Conservation (phyloP, 1,284 basidiomycete genomes). For the Coniophora puteana region DNA sequence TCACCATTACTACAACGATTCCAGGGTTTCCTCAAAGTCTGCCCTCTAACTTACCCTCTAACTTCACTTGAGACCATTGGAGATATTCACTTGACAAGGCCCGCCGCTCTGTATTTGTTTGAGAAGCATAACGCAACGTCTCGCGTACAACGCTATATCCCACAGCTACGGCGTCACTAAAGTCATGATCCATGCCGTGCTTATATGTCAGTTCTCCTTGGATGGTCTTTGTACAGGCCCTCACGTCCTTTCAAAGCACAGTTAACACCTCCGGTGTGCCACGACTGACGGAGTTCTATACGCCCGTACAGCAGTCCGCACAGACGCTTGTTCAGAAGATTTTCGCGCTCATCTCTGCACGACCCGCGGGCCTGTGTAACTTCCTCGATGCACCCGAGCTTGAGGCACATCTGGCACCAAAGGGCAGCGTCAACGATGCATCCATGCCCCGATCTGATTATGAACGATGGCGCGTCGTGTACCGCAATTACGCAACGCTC, state of each 20-base stretch:
- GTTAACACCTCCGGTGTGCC: slow-evolving; percentile 89
- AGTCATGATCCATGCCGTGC: slow-evolving; percentile 90
- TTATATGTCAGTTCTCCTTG: slow-evolving; percentile 53
- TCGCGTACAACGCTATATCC: background rate
- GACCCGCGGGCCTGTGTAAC: slow-evolving; percentile 82
- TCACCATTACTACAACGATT: too few species aligned
- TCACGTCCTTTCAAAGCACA: slow-evolving; percentile 28
- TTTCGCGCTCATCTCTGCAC: slow-evolving; percentile 77
- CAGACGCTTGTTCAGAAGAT: slow-evolving; percentile 80
- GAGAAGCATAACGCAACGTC: too few species aligned
- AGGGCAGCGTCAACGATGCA: slow-evolving; percentile 45
- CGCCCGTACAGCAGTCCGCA: slow-evolving; percentile 72
- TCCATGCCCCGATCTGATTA: too few species aligned
- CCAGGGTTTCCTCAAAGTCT: too few species aligned
- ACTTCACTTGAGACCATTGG: too few species aligned
- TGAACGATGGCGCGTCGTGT: slow-evolving; percentile 76
- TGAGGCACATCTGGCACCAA: slow-evolving; percentile 65
- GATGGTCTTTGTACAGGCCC: slow-evolving; percentile 40
- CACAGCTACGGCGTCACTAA: background rate
- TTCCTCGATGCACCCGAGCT: slow-evolving; percentile 92
- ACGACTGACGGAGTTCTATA: slow-evolving; percentile 95
- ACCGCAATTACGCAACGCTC: slow-evolving; percentile 89
- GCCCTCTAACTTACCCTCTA: too few species aligned
- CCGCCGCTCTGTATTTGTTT: too few species aligned
- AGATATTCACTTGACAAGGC: too few species aligned